A percentile compares a stretch with the other conserved stretches of the same genome.
These are phyloP conservation scores for Macaranga tanarius DNA, from an alignment of 441 rosid genomes.

Conservation along the genomic window DNA sequence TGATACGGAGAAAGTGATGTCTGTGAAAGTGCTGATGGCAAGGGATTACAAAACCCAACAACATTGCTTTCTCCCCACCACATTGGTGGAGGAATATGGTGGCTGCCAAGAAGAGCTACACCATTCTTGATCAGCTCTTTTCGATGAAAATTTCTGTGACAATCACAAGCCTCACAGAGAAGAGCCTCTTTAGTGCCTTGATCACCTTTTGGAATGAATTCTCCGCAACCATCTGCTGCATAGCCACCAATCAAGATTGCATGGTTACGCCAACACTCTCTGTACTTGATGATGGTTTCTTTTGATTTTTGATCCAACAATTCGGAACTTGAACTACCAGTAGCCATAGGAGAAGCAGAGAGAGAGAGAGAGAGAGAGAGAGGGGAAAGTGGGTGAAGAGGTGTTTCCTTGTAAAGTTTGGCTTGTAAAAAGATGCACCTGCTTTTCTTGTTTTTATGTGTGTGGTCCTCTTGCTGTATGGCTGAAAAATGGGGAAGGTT, in stretches of 20 bases:
- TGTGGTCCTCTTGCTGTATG: neutral
- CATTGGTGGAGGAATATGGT: neutral
- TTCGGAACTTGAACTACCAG: neutral
- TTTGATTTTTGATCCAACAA: neutral
- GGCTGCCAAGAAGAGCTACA: conserved; percentile 3
- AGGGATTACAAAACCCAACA: neutral
- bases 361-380: neutral
- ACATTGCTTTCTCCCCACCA: no score
- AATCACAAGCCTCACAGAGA: conserved; percentile 16
- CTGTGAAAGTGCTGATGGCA: neutral
- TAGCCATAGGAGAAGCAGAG: neutral
- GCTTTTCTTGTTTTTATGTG: neutral
- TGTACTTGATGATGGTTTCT: neutral
- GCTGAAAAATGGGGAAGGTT: neutral
- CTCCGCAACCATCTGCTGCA: conserved; percentile 20
- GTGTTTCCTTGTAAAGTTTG: no score
- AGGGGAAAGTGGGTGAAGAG: neutral
- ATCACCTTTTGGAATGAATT: conserved; percentile 17
- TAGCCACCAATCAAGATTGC: conserved; percentile 11
- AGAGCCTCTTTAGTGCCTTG: conserved; percentile 16
- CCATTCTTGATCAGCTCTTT: conserved; percentile 14
- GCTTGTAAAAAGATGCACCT: neutral
- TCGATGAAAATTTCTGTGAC: conserved; percentile 15
- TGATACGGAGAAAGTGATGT: neutral
- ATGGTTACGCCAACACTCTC: conserved; percentile 17